Percentiles rank a stretch among this genome's conserved stretches.
Conservation (phyloP, 2,329 filamentous ascomycete species). For the Sclerotinia trifoliorum region DNA sequence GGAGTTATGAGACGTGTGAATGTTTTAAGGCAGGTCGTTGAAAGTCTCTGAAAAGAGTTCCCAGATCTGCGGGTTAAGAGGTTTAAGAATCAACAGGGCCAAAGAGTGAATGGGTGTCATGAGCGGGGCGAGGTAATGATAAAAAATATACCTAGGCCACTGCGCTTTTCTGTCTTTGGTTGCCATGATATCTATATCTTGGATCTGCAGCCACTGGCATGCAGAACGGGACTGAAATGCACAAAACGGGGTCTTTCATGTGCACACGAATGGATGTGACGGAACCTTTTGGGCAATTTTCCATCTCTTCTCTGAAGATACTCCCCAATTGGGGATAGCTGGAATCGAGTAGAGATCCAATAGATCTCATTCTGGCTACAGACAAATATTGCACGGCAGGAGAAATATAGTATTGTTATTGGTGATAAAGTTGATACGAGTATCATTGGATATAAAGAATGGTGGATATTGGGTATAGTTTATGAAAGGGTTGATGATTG, state of each 20-base stretch:
- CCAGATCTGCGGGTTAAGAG: constrained; percentile 18
- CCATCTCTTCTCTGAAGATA: neutral
- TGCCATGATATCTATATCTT: constrained; percentile 6
- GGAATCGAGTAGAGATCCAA: constrained; percentile 2
- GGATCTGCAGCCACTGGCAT: constrained; percentile 10
- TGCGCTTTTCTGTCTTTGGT: constrained; percentile 4
- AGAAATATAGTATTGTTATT: neutral
- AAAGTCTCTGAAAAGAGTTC: neutral
- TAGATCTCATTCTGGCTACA: constrained; percentile 5
- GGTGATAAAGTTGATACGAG: neutral
- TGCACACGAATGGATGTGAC: neutral
- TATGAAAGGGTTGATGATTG: neutral
- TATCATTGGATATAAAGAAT: neutral
- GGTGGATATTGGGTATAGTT: neutral
- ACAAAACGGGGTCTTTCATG: neutral
- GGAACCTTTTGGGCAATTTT: neutral
- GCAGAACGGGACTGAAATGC: constrained; percentile 4
- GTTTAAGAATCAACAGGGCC: constrained; percentile 24
- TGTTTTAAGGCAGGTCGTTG: constrained; percentile 21
- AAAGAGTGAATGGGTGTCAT: constrained; percentile 12
- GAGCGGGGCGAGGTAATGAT: constrained; percentile 2
- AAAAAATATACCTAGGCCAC: neutral
- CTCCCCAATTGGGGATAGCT: neutral
- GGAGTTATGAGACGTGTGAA: constrained; percentile 14
- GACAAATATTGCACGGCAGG: neutral